These are phyloP conservation scores for Magnusiomyces suaveolens DNA, from an alignment of 1,139 yeast species.

Conservation along the genomic window DNA sequence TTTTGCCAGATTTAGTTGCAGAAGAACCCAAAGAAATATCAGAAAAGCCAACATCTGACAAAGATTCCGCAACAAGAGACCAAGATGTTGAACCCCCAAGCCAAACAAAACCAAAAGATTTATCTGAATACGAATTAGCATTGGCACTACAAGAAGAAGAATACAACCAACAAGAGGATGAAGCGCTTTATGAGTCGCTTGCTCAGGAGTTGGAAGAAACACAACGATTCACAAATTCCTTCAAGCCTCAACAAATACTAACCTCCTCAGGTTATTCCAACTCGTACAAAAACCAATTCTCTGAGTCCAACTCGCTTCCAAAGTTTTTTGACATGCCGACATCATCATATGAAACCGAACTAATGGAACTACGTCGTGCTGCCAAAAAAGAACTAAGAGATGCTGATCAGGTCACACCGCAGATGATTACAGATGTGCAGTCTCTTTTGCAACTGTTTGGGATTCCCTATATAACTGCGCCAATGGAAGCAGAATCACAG, in stretches of 20 bases:
- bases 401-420: constrained; percentile 80
- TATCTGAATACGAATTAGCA: constrained; percentile 9
- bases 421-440: constrained; percentile 85
- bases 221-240: constrained; percentile 46
- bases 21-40: not conserved
- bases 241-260: constrained; percentile 28
- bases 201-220: constrained; percentile 65
- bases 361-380: constrained; percentile 44
- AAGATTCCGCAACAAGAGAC: too few relatives aligned
- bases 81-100: not conserved
- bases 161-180: constrained; percentile 71
- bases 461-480: constrained; percentile 87
- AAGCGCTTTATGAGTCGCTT: constrained; percentile 50
- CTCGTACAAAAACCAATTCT: not conserved
- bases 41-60: too few relatives aligned
- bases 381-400: constrained; percentile 67
- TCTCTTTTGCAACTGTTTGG: constrained; percentile 80
- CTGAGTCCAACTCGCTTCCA: not conserved
- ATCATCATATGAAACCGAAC: constrained; percentile 42
- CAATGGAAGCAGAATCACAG: constrained; percentile 98
- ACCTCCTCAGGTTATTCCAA: constrained; percentile 1
- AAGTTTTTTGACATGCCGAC: not conserved
- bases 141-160: constrained; percentile 28
- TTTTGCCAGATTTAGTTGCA: not conserved
- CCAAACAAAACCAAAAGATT: not conserved